Conservation (phyloP, 306 rosid species). For the Sicyos baderoa region DNA sequence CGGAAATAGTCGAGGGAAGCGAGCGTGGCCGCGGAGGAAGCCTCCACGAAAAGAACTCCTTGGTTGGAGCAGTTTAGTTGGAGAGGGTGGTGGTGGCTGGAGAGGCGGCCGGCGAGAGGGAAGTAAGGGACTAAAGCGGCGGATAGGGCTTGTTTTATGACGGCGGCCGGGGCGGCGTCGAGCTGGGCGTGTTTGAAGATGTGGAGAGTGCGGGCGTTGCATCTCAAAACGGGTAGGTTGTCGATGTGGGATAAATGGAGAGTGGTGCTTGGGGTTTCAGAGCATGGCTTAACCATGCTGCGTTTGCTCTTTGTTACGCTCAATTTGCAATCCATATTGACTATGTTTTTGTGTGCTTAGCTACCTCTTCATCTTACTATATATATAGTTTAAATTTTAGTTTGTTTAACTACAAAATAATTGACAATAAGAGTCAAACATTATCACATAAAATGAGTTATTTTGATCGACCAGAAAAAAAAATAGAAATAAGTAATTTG, state of each 20-base stretch:
- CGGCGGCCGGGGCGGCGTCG: slow-evolving; percentile 22
- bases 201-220: slow-evolving; percentile 61
- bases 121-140: slow-evolving; percentile 62
- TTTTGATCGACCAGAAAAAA: no score
- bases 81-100: slow-evolving; percentile 15
- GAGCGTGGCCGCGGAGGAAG: slow-evolving; percentile 40
- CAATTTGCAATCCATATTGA: slow-evolving; percentile 27
- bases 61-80: slow-evolving; percentile 49
- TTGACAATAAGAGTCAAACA: no score
- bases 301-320: slow-evolving; percentile 34
- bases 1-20: slow-evolving; percentile 37
- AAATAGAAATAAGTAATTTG: no score
- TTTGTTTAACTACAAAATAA: no score
- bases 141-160: slow-evolving; percentile 53
- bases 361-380: not conserved
- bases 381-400: not conserved
- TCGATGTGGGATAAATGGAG: slow-evolving; percentile 53
- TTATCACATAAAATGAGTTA: no score
- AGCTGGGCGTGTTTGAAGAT: slow-evolving; percentile 46
- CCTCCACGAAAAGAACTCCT: slow-evolving; percentile 61
- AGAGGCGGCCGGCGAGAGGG: slow-evolving; percentile 64
- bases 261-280: slow-evolving; percentile 33
- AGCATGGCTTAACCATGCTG: slow-evolving; percentile 38
- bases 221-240: slow-evolving; percentile 40
- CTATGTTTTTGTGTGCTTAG: no score